Conservation (phyloP, 106 monocot genomes). For the Vanilla planifolia region DNA sequence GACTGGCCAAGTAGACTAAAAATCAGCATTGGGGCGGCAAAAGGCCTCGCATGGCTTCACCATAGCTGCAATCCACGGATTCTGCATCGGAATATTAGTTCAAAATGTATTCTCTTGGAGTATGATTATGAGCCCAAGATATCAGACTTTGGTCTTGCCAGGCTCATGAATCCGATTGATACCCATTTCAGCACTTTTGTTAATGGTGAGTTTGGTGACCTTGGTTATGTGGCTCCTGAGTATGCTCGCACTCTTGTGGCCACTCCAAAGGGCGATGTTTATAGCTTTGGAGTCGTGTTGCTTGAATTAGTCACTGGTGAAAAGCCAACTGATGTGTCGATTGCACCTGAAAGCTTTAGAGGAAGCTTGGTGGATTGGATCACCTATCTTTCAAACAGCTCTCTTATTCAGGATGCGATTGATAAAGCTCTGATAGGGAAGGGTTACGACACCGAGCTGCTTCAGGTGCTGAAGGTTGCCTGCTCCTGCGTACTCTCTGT, state of each 20-base stretch:
- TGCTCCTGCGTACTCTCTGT: slow-evolving; percentile 51
- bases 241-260: slow-evolving; percentile 73
- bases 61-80: slow-evolving; percentile 88
- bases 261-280: slow-evolving; percentile 79
- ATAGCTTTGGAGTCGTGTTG: slow-evolving; percentile 68
- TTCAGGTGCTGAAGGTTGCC: slow-evolving; percentile 75
- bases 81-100: slow-evolving; percentile 88
- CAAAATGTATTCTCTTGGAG: slow-evolving; percentile 81
- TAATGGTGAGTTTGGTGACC: slow-evolving; percentile 87
- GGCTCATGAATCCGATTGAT: slow-evolving; percentile 89
- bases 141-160: slow-evolving; percentile 83
- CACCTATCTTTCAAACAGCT: slow-evolving; percentile 52
- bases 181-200: slow-evolving; percentile 92
- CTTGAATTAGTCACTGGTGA: slow-evolving; percentile 78
- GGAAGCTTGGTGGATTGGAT: slow-evolving; percentile 86
- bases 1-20: slow-evolving; percentile 72
- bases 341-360: slow-evolving; percentile 66
- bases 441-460: slow-evolving; percentile 56
- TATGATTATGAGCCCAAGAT: slow-evolving; percentile 81
- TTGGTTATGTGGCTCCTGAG: slow-evolving; percentile 87
- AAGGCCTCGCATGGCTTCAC: slow-evolving; percentile 90
- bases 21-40: slow-evolving; percentile 71
- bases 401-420: slow-evolving; percentile 60
- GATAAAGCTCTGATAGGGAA: slow-evolving; percentile 66
- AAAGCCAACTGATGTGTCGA: slow-evolving; percentile 62